These are phyloP conservation scores for Polyporus arcularius DNA, from an alignment of 768 basidiomycete species.

Conservation along the genomic window DNA sequence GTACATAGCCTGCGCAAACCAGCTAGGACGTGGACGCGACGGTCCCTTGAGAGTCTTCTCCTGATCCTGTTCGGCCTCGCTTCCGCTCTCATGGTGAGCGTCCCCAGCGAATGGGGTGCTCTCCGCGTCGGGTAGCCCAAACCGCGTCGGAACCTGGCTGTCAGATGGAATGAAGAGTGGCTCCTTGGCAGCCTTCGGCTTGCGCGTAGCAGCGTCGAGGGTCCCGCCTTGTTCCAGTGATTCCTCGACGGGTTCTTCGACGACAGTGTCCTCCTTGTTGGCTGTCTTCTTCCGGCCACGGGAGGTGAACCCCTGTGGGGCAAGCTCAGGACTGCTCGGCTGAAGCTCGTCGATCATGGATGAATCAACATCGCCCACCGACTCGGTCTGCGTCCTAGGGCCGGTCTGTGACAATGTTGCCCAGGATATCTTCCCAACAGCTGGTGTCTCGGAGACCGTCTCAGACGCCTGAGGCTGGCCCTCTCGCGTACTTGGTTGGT, in stretches of 20 bases:
- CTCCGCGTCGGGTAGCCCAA: constrained; percentile 39
- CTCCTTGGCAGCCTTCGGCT: constrained; percentile 8
- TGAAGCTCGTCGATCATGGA: constrained; percentile 37
- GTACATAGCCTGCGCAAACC: constrained; percentile 29
- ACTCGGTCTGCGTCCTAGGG: constrained; percentile 17
- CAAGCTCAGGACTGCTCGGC: constrained; percentile 32
- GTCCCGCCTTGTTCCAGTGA: too few relatives aligned
- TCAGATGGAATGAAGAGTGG: constrained; percentile 55
- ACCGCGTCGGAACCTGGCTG: constrained; percentile 57
- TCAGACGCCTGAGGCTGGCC: background rate
- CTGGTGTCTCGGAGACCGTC: background rate
- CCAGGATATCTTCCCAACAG: constrained; percentile 27
- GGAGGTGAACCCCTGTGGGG: background rate
- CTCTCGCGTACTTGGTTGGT: background rate
- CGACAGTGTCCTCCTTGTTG: constrained; percentile 5
- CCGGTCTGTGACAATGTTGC: constrained; percentile 29
- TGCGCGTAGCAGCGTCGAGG: constrained; percentile 1
- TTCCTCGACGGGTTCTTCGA: background rate
- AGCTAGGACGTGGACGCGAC: background rate
- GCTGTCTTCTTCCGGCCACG: background rate
- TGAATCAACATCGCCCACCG: constrained; percentile 14
- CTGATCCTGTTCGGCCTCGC: constrained; percentile 21
- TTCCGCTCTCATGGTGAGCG: background rate
- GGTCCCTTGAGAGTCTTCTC: constrained; percentile 32
- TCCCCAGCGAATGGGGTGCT: constrained; percentile 1